Conservation (phyloP, 768 basidiomycete species). For the Pulveroboletus sp. region DNA sequence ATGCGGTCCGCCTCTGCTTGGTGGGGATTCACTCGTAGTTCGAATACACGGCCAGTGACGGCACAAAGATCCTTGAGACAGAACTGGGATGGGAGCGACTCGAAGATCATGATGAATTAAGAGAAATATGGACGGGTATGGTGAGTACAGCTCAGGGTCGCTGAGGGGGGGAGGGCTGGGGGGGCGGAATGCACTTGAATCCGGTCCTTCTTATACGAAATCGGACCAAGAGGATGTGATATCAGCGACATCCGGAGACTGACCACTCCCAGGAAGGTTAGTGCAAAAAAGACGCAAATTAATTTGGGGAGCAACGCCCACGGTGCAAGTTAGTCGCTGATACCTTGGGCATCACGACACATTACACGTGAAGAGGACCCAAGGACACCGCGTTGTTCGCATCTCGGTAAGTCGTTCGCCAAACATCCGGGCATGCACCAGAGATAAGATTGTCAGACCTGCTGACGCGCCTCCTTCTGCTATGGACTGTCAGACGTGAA, state of each 20-base stretch:
- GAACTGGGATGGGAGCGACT: conserved; percentile 34
- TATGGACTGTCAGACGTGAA: conserved; percentile 19
- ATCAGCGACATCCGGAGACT: conserved; percentile 17
- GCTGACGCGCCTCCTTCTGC: conserved; percentile 10
- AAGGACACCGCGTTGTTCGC: conserved; percentile 26
- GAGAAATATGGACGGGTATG: conserved; percentile 8
- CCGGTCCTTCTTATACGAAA: conserved; percentile 30
- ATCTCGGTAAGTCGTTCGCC: conserved; percentile 21
- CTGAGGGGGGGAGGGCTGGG: conserved; percentile 18
- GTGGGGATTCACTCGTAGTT: conserved; percentile 31
- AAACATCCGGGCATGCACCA: conserved; percentile 8
- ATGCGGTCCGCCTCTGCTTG: conserved; percentile 32
- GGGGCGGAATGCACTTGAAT: conserved; percentile 2
- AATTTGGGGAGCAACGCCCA: conserved; percentile 21
- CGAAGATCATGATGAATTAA: conserved; percentile 27
- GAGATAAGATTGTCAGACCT: conserved; percentile 19
- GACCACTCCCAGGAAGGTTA: conserved; percentile 17
- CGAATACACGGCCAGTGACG: conserved; percentile 34
- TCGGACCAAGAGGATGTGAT: conserved; percentile 12
- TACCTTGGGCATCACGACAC: conserved; percentile 28
- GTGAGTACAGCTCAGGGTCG: conserved; percentile 25
- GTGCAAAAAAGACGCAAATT: conserved; percentile 27
- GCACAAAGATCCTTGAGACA: conserved; percentile 33
- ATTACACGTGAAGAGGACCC: conserved; percentile 28
- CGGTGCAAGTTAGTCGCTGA: conserved; percentile 25